Evolutionary conservation across 768 basidiomycete genomes (phyloP).

Genomic region (Tephrocybe sp.): DNA sequence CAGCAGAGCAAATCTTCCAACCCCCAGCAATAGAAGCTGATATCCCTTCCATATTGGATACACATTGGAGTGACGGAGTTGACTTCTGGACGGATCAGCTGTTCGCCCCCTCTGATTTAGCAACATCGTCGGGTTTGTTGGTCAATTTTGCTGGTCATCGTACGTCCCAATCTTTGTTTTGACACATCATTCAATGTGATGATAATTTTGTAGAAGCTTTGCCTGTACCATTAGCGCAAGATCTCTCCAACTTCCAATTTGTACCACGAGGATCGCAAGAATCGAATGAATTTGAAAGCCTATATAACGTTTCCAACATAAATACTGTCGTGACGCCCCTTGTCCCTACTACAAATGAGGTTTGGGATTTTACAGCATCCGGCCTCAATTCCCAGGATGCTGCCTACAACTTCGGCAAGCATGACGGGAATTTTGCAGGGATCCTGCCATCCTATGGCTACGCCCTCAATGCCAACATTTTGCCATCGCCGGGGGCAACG

Average conservation of each 20-base stretch:
- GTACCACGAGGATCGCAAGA: neutral
- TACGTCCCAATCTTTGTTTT: neutral
- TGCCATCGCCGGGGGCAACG: neutral
- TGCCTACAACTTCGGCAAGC: neutral
- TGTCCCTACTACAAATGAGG: neutral
- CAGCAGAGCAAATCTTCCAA: neutral
- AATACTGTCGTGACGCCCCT: neutral
- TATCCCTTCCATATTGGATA: neutral
- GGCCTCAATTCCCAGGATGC: neutral
- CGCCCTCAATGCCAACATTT: neutral
- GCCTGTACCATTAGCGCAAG: neutral
- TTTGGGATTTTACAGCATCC: neutral
- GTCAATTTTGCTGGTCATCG: neutral
- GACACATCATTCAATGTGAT: neutral
- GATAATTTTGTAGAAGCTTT: neutral
- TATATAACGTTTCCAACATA: neutral
- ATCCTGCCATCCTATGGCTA: neutral
- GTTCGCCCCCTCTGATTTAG: neutral
- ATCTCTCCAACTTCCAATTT: neutral
- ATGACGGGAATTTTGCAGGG: neutral
- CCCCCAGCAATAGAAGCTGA: neutral
- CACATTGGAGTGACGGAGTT: constrained; percentile 18
- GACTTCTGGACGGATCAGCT: constrained; percentile 1
- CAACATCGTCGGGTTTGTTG: constrained; percentile 1
- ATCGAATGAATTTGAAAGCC: neutral